phyloP scores from a whole-genome alignment of 108 stramenopile genomes.

The Cyclotella sp. region DNA sequence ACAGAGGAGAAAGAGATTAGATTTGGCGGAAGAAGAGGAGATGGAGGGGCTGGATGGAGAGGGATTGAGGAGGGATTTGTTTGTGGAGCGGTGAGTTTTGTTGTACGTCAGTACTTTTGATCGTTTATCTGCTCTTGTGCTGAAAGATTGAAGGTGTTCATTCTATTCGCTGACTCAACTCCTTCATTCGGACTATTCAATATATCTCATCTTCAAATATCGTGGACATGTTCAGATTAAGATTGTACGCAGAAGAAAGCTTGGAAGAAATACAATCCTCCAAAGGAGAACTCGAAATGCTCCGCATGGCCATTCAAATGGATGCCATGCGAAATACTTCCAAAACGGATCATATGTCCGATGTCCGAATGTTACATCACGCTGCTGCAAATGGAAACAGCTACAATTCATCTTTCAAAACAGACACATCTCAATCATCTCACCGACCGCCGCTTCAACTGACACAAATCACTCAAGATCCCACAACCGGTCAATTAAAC shows the following conservation, averaged over 20 bases:
- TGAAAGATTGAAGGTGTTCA: not conserved
- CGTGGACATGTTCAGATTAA: not conserved
- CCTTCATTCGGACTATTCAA: not conserved
- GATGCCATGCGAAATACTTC: conserved; percentile 36
- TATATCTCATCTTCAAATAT: too few species aligned
- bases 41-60: conserved; percentile 10
- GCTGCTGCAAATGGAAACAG: not conserved
- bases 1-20: conserved; percentile 5
- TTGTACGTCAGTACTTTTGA: too few species aligned
- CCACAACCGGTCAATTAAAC: conserved; percentile 66
- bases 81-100: not conserved
- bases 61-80: conserved; percentile 4
- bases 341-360: conserved; percentile 24
- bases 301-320: conserved; percentile 60
- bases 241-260: conserved; percentile 8
- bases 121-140: too few species aligned
- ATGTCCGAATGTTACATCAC: conserved; percentile 16
- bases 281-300: conserved; percentile 59
- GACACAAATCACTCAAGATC: conserved; percentile 83
- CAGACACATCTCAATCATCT: not conserved
- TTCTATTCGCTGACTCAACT: not conserved
- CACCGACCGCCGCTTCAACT: conserved; percentile 53
- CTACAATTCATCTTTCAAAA: not conserved
- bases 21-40: not conserved
- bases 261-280: conserved; percentile 22